Base-by-base conservation (phyloP, 805 yeast genomes). In the Saccharomycopsis fodiens region DNA sequence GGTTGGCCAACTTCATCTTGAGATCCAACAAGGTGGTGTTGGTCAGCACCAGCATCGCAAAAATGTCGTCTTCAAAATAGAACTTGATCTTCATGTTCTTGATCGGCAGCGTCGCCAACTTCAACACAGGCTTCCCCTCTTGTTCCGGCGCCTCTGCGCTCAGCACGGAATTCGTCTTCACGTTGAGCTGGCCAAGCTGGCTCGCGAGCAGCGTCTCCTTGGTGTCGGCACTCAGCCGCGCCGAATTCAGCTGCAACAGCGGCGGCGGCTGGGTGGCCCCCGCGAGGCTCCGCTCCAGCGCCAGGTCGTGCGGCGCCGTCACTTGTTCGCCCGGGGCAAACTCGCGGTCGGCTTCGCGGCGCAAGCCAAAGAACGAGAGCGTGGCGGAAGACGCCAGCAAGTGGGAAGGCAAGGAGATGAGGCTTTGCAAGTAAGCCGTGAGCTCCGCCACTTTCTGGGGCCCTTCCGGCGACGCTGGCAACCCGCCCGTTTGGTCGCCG, bases 401-500 rank as follows among this genome's bases (percentile, higher is more conserved):
- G 55, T 88, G 80, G 12, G 68, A 65, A 0, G 97, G 97, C 57
- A 91, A 70, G 35, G 74, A 69, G 27, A 86, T 72, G 51, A 91
- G 63, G 34, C 74, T 76, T 34, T 69, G 66, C 12, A 79, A 76
- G 52, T 79, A 79, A 23, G 70, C 69, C 56, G 79, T 76, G 46
- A 79, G 60, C 55, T 74, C 78, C 1, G 68, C 72, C 41, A 73
- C 68, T 46, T 84, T 66, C 55, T 74, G 76, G 2, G 98, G 99
- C 1, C 97, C 98, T n/a, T n/a, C n/a, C 0, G 98, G 97, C 57
- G 93, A 89, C 54, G 82, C 87, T 5, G 98, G 98, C 47, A 93
- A 71, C 54, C 86, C 79, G 12, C 97, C 97, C 6, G 97, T 95
- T 63, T 91, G 98, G 50, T 74, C 78, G 5, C 97, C 97, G 70